These are phyloP conservation scores for Blastobotrys indianensis DNA, from an alignment of 1,139 yeast genomes.

Conservation along the genomic window DNA sequence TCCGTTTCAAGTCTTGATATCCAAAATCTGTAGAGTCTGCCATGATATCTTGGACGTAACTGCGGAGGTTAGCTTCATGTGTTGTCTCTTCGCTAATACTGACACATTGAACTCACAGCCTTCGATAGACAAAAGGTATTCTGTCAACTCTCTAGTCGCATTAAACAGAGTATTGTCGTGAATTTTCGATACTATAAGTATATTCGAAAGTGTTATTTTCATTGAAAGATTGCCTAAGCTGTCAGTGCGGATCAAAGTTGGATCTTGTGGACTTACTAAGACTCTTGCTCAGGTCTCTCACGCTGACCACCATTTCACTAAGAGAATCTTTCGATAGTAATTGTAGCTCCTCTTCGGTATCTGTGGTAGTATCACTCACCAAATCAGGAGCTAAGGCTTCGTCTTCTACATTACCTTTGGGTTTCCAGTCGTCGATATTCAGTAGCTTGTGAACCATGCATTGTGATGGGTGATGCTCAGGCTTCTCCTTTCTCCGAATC, in stretches of 20 bases:
- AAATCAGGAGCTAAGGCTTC: conserved; percentile 1
- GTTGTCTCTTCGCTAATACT: conserved; percentile 9
- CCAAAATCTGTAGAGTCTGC: conserved; percentile 42
- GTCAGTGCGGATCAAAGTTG: not conserved
- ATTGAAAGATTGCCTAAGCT: conserved; percentile 38
- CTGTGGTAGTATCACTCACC: conserved; percentile 1
- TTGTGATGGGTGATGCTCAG: conserved; percentile 9
- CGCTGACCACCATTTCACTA: conserved; percentile 38
- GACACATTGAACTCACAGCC: conserved; percentile 30
- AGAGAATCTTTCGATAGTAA: conserved; percentile 35
- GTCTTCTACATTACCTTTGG: not conserved
- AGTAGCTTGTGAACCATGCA: conserved; percentile 25
- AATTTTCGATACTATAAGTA: conserved; percentile 66
- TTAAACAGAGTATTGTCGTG: conserved; percentile 54
- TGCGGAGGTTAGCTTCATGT: conserved; percentile 5
- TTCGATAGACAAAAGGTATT: conserved; percentile 46
- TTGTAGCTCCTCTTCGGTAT: not conserved
- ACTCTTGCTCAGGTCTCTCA: conserved; percentile 37
- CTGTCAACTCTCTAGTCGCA: conserved; percentile 51
- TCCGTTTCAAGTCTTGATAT: conserved; percentile 34
- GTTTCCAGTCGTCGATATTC: conserved; percentile 13
- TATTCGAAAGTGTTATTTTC: conserved; percentile 51
- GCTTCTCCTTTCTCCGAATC: not conserved
- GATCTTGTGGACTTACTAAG: conserved; percentile 25
- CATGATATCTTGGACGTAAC: conserved; percentile 49